Evolutionary conservation across 2,329 filamentous ascomycete species (phyloP).

Genomic region (Pseudocercospora ulei): DNA sequence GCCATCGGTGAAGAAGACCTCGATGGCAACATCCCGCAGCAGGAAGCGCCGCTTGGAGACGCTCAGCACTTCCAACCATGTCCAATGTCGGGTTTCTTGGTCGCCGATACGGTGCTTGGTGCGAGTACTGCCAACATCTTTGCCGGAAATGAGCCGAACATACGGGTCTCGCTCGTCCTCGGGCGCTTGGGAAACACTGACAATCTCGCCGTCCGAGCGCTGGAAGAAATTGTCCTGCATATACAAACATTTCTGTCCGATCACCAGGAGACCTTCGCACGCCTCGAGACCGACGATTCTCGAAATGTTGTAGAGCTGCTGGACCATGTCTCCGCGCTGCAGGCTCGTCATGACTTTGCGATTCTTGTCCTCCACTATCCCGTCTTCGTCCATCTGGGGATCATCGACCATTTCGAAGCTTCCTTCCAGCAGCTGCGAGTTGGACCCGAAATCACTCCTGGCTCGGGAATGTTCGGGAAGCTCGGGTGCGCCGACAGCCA

Average conservation of each 20-base stretch:
- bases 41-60: constrained; percentile 92
- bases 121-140: constrained; percentile 53
- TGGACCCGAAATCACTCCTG: constrained; percentile 37
- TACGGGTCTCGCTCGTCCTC: constrained; percentile 89
- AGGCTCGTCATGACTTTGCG: constrained; percentile 93
- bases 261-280: constrained; percentile 82
- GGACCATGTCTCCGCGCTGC: constrained; percentile 80
- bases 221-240: constrained; percentile 96
- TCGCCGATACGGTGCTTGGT: constrained; percentile 45
- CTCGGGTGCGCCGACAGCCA: constrained; percentile 22
- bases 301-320: constrained; percentile 90
- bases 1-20: constrained; percentile 94
- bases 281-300: constrained; percentile 88
- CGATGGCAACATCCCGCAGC: constrained; percentile 91
- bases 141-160: constrained; percentile 80
- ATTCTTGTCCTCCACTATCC: constrained; percentile 86
- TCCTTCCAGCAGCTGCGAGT: constrained; percentile 55
- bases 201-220: constrained; percentile 86
- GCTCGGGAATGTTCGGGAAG: constrained; percentile 28
- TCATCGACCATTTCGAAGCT: constrained; percentile 96
- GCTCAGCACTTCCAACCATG: constrained; percentile 87
- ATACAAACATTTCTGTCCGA: constrained; percentile 85
- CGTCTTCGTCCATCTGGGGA: constrained; percentile 72
- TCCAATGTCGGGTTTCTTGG: constrained; percentile 81
- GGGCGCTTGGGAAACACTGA: constrained; percentile 90